Percentiles rank a stretch among this genome's conserved stretches.
These are phyloP conservation scores for Xylaria sp. DNA, from an alignment of 2,329 filamentous ascomycete species.

Conservation along the genomic window DNA sequence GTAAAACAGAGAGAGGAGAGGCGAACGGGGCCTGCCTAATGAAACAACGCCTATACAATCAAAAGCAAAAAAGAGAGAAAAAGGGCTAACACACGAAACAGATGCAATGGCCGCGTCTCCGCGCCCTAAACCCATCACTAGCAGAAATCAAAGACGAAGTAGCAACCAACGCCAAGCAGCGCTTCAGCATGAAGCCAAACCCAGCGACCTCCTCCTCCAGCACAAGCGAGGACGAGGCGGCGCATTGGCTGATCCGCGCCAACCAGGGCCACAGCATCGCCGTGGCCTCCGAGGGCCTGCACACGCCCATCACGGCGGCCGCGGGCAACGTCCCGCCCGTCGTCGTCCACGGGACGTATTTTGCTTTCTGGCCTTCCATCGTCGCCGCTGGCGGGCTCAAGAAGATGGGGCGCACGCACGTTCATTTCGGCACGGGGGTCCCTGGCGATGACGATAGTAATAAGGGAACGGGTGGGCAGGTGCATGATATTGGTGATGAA, in stretches of 20 bases:
- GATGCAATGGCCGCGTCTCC: conserved; percentile 69
- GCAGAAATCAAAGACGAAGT: conserved; percentile 78
- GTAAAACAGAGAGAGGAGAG: neutral
- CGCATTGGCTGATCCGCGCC: conserved; percentile 87
- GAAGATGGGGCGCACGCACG: conserved; percentile 85
- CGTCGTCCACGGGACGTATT: conserved; percentile 91
- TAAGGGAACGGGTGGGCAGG: conserved; percentile 6
- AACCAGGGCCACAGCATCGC: conserved; percentile 94
- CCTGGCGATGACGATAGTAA: conserved; percentile 57
- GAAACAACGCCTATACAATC: neutral
- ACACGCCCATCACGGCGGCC: conserved; percentile 73
- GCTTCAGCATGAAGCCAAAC: conserved; percentile 80
- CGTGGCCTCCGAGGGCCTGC: conserved; percentile 75
- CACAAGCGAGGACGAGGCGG: conserved; percentile 61
- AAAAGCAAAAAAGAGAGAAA: neutral
- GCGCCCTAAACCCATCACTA: conserved; percentile 77
- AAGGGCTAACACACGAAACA: conserved; percentile 42
- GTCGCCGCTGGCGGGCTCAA: conserved; percentile 79
- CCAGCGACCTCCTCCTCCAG: conserved; percentile 43
- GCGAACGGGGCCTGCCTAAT: too few species aligned
- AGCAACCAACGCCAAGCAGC: conserved; percentile 84
- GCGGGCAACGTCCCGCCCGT: conserved; percentile 68
- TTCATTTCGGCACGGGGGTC: conserved; percentile 86
- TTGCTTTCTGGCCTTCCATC: conserved; percentile 81
- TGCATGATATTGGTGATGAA: conserved; percentile 34